Evolutionary conservation across 1,139 yeast species (phyloP).

Genomic region (Yamadazyma conglobata): DNA sequence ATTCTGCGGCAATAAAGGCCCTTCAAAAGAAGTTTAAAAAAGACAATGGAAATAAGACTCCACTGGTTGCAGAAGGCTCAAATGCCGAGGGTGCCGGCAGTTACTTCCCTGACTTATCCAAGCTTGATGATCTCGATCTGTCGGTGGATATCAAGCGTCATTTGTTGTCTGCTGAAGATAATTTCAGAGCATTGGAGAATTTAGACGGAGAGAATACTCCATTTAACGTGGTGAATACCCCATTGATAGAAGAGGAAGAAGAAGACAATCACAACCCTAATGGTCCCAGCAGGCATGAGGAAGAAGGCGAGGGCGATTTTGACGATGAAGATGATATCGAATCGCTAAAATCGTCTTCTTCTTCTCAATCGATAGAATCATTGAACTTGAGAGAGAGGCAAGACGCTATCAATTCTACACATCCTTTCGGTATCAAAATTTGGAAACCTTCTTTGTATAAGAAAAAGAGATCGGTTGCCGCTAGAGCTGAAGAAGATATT

Average conservation of each 20-base stretch:
- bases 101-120: slow-evolving; percentile 13
- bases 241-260: slow-evolving; percentile 17
- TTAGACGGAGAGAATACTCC: slow-evolving; percentile 14
- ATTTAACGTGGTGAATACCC: slow-evolving; percentile 13
- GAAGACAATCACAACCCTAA: slow-evolving; percentile 8
- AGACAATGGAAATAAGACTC: too few relatives aligned
- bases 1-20: slow-evolving; percentile 61
- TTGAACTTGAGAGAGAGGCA: slow-evolving; percentile 91
- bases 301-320: slow-evolving; percentile 10
- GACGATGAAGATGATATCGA: slow-evolving; percentile 14
- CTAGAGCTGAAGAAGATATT: slow-evolving; percentile 89
- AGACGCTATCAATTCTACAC: slow-evolving; percentile 93
- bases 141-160: slow-evolving; percentile 18
- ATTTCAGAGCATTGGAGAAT: slow-evolving; percentile 17
- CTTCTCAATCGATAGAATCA: slow-evolving; percentile 66
- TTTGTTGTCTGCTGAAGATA: slow-evolving; percentile 21
- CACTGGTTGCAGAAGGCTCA: slow-evolving; percentile 1
- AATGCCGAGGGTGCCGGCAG: slow-evolving; percentile 4
- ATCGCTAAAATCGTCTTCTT: slow-evolving; percentile 33
- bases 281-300: too few relatives aligned
- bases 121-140: slow-evolving; percentile 6
- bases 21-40: slow-evolving; percentile 22
- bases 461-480: slow-evolving; percentile 86
- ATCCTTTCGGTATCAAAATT: slow-evolving; percentile 95
- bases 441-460: slow-evolving; percentile 98